A percentile compares a stretch with the other conserved stretches of the same genome.
phyloP scores from a whole-genome alignment of 495 filamentous ascomycete genomes.

The Paragyromitra xinjiangensis region DNA sequence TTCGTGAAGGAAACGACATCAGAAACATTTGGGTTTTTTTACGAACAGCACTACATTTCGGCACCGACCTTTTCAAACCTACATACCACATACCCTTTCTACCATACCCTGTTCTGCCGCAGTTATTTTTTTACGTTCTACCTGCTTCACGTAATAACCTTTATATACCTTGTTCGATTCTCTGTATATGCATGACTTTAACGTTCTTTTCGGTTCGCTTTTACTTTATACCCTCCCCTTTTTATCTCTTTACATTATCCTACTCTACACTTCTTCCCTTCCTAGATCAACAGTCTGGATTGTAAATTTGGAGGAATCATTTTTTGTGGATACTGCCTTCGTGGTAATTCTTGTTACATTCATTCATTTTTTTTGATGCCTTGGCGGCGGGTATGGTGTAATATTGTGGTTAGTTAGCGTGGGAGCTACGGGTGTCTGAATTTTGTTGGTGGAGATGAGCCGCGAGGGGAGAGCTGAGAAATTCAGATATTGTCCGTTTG shows the following conservation, averaged over 20 bases:
- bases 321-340: conserved; percentile 54
- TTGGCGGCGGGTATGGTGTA: conserved; percentile 20
- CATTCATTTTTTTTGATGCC: conserved; percentile 24
- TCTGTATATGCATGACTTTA: conserved; percentile 52
- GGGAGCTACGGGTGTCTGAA: conserved; percentile 10
- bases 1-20: conserved; percentile 50
- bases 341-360: conserved; percentile 39
- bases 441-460: conserved; percentile 27
- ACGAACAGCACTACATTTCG: conserved; percentile 38
- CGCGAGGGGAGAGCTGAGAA: conserved; percentile 37
- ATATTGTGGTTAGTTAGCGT: conserved; percentile 33
- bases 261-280: conserved; percentile 28
- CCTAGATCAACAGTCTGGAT: conserved; percentile 26
- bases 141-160: conserved; percentile 51
- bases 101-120: conserved; percentile 19
- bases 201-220: conserved; percentile 31
- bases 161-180: conserved; percentile 39
- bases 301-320: conserved; percentile 52
- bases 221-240: conserved; percentile 31
- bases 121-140: conserved; percentile 45
- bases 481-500: conserved; percentile 43
- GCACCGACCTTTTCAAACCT: conserved; percentile 34
- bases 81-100: conserved; percentile 4
- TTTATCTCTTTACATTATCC: conserved; percentile 31
- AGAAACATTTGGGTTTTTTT: conserved; percentile 39